Conservation (phyloP, 768 basidiomycete species). For the Roridomyces roridus region DNA sequence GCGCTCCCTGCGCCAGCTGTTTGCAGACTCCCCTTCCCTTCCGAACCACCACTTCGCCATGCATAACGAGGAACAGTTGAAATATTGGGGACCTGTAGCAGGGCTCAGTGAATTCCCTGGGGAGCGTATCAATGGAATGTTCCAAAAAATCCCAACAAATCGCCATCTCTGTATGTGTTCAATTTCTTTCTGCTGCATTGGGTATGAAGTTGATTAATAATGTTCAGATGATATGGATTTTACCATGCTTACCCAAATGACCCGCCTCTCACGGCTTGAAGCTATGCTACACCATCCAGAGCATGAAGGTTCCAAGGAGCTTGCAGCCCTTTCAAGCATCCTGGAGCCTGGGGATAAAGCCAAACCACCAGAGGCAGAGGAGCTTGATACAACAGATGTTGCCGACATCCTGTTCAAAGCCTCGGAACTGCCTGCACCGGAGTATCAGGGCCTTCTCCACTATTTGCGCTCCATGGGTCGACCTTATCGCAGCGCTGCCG, state of each 20-base stretch:
- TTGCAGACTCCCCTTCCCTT: not conserved
- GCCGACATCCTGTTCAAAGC: not conserved
- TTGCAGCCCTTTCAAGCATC: not conserved
- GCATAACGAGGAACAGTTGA: constrained; percentile 6
- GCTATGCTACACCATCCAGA: not conserved
- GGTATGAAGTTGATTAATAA: not conserved
- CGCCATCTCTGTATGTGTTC: constrained; percentile 2
- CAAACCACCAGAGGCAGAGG: not conserved
- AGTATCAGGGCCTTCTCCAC: too few species aligned
- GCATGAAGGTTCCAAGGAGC: not conserved
- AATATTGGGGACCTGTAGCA: constrained; percentile 21
- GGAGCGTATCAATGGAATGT: constrained; percentile 18
- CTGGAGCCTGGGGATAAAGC: not conserved
- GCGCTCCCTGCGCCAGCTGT: not conserved
- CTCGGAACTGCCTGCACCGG: not conserved
- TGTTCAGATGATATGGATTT: constrained; percentile 6
- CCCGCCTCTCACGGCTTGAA: not conserved
- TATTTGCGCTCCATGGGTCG: too few species aligned
- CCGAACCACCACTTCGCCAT: constrained; percentile 22
- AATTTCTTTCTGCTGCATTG: not conserved
- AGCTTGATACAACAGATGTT: not conserved
- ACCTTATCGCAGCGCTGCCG: too few species aligned
- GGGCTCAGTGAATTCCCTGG: constrained; percentile 17
- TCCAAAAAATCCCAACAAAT: constrained; percentile 10
- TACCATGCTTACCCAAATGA: not conserved